Conservation (phyloP, 192 early-diverging fungal species). For the Spinellus fusiger region DNA sequence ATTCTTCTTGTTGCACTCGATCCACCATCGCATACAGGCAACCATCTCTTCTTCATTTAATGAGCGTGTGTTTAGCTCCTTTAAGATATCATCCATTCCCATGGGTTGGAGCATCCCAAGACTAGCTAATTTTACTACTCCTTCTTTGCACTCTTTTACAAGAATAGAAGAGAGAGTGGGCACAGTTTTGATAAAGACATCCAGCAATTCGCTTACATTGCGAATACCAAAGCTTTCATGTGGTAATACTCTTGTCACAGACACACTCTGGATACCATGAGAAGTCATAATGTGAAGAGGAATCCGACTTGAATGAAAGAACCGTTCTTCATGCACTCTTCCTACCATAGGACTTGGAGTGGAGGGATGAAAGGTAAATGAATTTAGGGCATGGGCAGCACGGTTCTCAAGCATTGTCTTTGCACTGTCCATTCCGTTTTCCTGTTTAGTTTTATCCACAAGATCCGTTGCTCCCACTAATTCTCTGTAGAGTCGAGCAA, state of each 20-base stretch:
- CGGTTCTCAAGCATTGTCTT: slow-evolving; percentile 50
- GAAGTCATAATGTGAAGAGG: slow-evolving; percentile 61
- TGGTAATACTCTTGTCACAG: slow-evolving; percentile 38
- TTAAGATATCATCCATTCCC: slow-evolving; percentile 56
- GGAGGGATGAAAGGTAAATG: slow-evolving; percentile 63
- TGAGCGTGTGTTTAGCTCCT: slow-evolving; percentile 54
- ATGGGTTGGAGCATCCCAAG: slow-evolving; percentile 43
- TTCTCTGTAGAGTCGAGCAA: slow-evolving; percentile 46
- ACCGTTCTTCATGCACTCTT: slow-evolving; percentile 48
- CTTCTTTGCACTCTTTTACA: slow-evolving; percentile 46
- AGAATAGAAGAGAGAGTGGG: slow-evolving; percentile 53
- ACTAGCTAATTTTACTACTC: slow-evolving; percentile 46
- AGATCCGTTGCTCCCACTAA: slow-evolving; percentile 28
- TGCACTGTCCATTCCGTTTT: slow-evolving; percentile 34
- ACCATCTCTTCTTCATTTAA: slow-evolving; percentile 55
- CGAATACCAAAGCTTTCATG: background rate
- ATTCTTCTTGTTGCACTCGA: slow-evolving; percentile 36
- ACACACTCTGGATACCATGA: slow-evolving; percentile 50
- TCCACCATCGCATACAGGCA: slow-evolving; percentile 74
- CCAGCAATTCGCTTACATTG: slow-evolving; percentile 51
- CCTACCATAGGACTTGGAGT: slow-evolving; percentile 69
- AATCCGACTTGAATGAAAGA: slow-evolving; percentile 42
- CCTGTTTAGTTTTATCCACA: slow-evolving; percentile 28
- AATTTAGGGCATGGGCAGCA: slow-evolving; percentile 57
- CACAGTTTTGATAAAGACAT: slow-evolving; percentile 59